Conservation (phyloP, 2,329 filamentous ascomycete species). For the Fusarium sp. region DNA sequence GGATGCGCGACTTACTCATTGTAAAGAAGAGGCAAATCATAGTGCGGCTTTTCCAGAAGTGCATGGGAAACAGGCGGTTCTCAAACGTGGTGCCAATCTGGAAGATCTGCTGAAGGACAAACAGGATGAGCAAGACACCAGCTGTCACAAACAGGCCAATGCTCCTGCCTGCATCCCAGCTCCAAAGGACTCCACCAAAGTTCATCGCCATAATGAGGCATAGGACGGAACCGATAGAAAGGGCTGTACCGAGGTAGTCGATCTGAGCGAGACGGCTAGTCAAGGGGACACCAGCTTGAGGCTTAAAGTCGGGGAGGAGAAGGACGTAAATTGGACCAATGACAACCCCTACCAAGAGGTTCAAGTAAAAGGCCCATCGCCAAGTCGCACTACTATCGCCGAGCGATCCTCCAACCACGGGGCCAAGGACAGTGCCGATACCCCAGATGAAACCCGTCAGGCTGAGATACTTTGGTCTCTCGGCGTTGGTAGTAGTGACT, state of each 20-base stretch:
- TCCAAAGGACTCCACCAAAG: conserved; percentile 58
- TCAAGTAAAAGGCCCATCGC: conserved; percentile 43
- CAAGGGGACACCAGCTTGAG: background rate
- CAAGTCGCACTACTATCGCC: conserved; percentile 12
- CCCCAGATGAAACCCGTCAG: conserved; percentile 48
- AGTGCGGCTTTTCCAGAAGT: conserved; percentile 52
- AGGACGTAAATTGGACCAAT: conserved; percentile 15
- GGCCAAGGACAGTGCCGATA: conserved; percentile 53
- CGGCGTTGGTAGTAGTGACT: conserved; percentile 7
- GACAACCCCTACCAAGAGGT: conserved; percentile 16
- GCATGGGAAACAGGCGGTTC: conserved; percentile 56
- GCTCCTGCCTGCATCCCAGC: conserved; percentile 54
- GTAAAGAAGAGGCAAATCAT: conserved; percentile 55
- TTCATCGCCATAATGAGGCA: conserved; percentile 57
- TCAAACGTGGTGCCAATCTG: conserved; percentile 9
- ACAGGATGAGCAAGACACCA: conserved; percentile 50
- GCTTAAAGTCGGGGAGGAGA: conserved; percentile 12
- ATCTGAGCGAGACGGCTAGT: background rate
- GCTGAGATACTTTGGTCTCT: conserved; percentile 34
- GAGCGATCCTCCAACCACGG: conserved; percentile 31
- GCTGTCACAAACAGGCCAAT: conserved; percentile 57
- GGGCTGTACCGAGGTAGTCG: conserved; percentile 55
- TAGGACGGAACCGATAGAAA: conserved; percentile 53
- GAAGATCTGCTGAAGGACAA: conserved; percentile 55
- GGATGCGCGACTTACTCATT: conserved; percentile 33